These are phyloP conservation scores for Aquilaria sinensis DNA, from an alignment of 345 rosid species.

Conservation along the genomic window DNA sequence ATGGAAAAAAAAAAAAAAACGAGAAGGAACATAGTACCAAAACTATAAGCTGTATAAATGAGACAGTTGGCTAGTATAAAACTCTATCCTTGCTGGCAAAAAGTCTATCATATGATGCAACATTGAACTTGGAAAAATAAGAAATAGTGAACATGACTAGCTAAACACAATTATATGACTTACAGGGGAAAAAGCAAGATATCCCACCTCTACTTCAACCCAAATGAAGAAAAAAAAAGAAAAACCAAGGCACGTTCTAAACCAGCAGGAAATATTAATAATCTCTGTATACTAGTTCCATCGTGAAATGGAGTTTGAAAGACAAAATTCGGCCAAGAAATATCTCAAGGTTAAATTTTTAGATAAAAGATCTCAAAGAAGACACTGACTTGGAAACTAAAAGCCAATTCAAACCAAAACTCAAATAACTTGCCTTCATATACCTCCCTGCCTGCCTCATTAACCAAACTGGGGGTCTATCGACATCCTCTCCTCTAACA, in stretches of 20 bases:
- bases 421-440: constrained; percentile 85
- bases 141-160: too few relatives aligned
- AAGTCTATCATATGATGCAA: not conserved
- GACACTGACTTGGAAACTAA: constrained; percentile 1
- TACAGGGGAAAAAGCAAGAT: too few relatives aligned
- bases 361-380: not conserved
- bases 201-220: not conserved
- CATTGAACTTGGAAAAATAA: too few relatives aligned
- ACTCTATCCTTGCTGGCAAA: not conserved
- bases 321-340: not conserved
- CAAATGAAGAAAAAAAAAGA: not conserved
- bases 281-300: not conserved
- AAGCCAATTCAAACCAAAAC: constrained; percentile 4
- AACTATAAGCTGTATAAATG: not conserved
- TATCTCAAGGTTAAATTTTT: not conserved
- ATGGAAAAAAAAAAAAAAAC: not conserved
- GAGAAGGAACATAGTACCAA: not conserved
- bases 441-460: constrained; percentile 99
- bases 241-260: not conserved
- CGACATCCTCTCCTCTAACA: constrained; percentile 85
- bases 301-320: not conserved
- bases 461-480: constrained; percentile 99
- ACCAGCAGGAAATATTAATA: not conserved
- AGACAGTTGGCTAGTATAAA: not conserved
- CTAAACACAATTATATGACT: too few relatives aligned